Evolutionary conservation across 305 asterid species (phyloP), one percentile per base, ranked within the genome.

Genomic region (Andrographis paniculata): DNA sequence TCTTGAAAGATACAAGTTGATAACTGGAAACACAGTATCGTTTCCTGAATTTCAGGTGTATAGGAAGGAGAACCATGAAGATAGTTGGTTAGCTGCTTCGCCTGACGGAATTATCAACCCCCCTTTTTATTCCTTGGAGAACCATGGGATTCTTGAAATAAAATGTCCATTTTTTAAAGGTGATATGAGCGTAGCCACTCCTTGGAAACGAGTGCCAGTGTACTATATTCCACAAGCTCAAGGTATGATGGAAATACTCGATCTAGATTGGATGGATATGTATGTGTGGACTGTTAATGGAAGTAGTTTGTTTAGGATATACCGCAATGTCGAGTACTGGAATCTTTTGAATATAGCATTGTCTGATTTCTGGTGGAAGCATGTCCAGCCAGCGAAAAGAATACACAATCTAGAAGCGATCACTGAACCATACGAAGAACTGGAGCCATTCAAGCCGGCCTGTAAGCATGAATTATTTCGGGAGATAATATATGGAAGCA

Each of bases 291-390:
- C 95, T 49, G 30, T 52, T 30, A 67, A 75, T 11, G 96, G 94
- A 27, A 80, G 93, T 59, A 84, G 91, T 64, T 69, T 78, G 73
- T 76, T 87, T 61, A 79, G 86, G 73, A 20, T 87, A 58, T 12
- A 80, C 24, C 67, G 93, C 28, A 67, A 80, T 61, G 46, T 11
- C 37, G 84, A 78, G 23, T 83, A 87, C 56, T 84, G 95, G 95
- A 45, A 64, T 17, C n/a, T 61, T 18, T 50, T 87, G 66, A 69
- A 69, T 66, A 58, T 56, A 17, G 91, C 88, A 5, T 65, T 80
- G 65, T 80, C 81, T 37, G 96, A 87, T 79, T 87, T 87, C 61
- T 87, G 95, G 97, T 84, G 85, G 91, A 68, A 78, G 39, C 84
- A 84, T 58, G 95, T 80, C 47, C 83, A 72, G 43, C 95, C 95